phyloP scores from a whole-genome alignment of 2,329 filamentous ascomycete species.

The Parafenestella ontariensis region DNA sequence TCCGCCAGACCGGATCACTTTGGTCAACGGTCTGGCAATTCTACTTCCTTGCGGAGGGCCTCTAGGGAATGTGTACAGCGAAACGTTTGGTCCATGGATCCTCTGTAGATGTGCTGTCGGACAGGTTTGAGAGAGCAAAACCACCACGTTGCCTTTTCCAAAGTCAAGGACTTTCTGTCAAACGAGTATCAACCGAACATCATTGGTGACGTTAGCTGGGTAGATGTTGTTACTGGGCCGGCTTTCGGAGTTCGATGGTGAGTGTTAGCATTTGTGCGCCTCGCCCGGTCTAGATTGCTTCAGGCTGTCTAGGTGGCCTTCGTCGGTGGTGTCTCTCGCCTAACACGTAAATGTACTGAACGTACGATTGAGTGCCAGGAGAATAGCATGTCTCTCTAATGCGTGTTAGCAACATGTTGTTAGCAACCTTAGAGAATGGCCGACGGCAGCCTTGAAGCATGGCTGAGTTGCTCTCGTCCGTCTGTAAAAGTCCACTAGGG shows the following conservation, averaged over 20 bases:
- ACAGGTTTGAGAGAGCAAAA: not conserved
- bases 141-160: not conserved
- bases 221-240: slow-evolving; percentile 2
- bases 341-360: no score
- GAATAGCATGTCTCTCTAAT: not conserved
- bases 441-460: no score
- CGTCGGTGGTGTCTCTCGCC: not conserved
- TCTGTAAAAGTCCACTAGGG: no score
- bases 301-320: no score
- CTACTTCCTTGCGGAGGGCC: no score
- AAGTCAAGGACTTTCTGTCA: not conserved
- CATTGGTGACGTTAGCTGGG: not conserved
- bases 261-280: slow-evolving; percentile 4
- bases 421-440: no score
- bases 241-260: not conserved
- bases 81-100: not conserved
- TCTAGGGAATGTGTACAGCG: not conserved
- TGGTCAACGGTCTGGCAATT: no score
- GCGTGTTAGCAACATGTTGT: not conserved
- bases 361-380: no score
- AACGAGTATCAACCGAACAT: not conserved
- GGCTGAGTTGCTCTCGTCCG: no score
- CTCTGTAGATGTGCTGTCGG: not conserved
- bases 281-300: slow-evolving; percentile 10
- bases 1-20: no score